phyloP scores from a whole-genome alignment of 495 filamentous ascomycete genomes.

The Trichocladium uniseriatum region DNA sequence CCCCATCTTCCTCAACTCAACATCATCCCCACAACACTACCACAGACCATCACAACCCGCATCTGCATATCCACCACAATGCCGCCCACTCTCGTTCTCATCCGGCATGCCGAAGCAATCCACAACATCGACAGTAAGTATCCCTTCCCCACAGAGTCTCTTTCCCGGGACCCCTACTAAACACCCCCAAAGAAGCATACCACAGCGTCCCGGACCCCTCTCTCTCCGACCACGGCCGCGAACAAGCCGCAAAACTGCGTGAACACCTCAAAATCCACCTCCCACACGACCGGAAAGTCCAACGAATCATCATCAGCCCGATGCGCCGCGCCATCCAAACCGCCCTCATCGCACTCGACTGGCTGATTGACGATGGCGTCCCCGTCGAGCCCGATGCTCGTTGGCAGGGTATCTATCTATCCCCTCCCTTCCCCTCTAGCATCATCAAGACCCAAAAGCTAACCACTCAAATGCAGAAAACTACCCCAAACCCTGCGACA shows the following conservation, averaged over 20 bases:
- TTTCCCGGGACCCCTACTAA: conserved; percentile 1
- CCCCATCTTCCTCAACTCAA: too few relatives aligned
- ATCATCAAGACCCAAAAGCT: too few relatives aligned
- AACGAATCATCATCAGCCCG: conserved; percentile 45
- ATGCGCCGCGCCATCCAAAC: conserved; percentile 50
- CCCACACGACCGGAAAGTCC: conserved; percentile 34
- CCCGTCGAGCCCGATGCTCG: conserved; percentile 40
- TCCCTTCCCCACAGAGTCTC: not conserved
- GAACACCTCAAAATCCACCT: conserved; percentile 30
- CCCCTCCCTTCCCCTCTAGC: not conserved
- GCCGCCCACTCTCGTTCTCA: conserved; percentile 45
- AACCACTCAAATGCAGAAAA: conserved; percentile 40
- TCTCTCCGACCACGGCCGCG: conserved; percentile 40
- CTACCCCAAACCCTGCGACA: conserved; percentile 47
- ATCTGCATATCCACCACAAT: too few relatives aligned
- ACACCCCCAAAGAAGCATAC: conserved; percentile 3
- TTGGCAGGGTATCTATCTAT: conserved; percentile 29
- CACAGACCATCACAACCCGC: too few relatives aligned
- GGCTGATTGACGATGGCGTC: conserved; percentile 39
- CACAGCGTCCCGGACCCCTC: conserved; percentile 31
- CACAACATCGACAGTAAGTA: conserved; percentile 37
- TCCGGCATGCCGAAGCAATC: conserved; percentile 47
- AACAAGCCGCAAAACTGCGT: conserved; percentile 39
- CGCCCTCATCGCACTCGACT: conserved; percentile 36
- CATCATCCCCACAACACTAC: too few relatives aligned